A percentile compares a stretch with the other conserved stretches of the same genome.
Evolutionary conservation across 371 early-diverging fungal genomes (phyloP).

Genomic region (Apophysomyces ossiformis): DNA sequence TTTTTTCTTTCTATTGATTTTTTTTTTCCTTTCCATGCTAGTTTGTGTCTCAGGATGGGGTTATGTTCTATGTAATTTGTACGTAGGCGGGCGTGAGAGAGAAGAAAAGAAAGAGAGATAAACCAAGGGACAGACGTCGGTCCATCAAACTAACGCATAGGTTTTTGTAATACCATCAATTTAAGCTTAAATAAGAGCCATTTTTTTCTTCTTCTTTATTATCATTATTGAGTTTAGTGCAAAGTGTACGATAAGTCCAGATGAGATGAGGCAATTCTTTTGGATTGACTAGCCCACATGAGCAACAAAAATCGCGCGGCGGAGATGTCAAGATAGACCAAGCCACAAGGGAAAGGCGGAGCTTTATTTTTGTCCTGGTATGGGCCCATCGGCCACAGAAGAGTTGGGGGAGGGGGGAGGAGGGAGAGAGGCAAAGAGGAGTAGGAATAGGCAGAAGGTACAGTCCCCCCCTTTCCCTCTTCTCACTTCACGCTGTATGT

Average conservation of each 20-base stretch:
- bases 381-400: neutral
- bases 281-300: neutral
- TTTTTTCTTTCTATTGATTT: no score
- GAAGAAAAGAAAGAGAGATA: neutral
- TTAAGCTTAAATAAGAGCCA: neutral
- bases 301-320: no score
- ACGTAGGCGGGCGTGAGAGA: neutral
- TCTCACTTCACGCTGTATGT: slow-evolving; percentile 10
- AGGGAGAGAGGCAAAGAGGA: neutral
- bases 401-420: neutral
- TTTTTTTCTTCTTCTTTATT: no score
- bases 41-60: no score
- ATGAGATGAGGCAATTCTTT: slow-evolving; percentile 5
- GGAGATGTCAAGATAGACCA: neutral
- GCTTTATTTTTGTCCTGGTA: neutral
- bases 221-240: neutral
- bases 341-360: neutral
- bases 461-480: slow-evolving; percentile 5
- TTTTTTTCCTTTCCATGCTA: no score
- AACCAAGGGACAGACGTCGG: neutral
- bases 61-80: no score
- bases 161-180: neutral
- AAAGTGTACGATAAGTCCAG: neutral
- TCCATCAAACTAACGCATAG: neutral
- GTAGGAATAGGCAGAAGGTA: neutral